phyloP scores from a whole-genome alignment of 169 alveolate species.

The Plasmodium malariae region DNA sequence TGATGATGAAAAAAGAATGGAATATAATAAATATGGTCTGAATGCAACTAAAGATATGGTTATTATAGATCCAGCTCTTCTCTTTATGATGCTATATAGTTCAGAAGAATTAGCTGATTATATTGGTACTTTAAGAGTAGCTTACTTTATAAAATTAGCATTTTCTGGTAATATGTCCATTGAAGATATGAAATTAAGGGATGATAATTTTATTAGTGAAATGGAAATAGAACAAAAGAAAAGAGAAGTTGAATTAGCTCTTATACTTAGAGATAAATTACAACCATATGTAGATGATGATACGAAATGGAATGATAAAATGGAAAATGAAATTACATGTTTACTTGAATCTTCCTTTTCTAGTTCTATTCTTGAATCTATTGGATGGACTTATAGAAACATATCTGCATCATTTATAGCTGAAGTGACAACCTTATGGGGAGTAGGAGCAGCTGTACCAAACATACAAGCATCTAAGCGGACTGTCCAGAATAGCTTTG shows the following conservation, averaged over 20 bases:
- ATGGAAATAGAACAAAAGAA: constrained; percentile 80
- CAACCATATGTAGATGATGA: constrained; percentile 70
- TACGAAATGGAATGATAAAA: constrained; percentile 28
- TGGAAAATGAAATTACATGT: constrained; percentile 58
- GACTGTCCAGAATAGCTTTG: constrained; percentile 41
- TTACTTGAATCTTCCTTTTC: constrained; percentile 77
- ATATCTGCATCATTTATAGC: constrained; percentile 80
- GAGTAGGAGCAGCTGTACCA: constrained; percentile 82
- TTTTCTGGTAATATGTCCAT: constrained; percentile 9
- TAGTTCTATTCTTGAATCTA: constrained; percentile 82
- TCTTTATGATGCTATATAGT: constrained; percentile 84
- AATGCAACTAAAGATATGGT: constrained; percentile 76
- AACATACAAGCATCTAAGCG: constrained; percentile 82
- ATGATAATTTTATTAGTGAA: constrained; percentile 11
- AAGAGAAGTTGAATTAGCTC: constrained; percentile 82
- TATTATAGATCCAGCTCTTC: constrained; percentile 76
- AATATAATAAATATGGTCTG: constrained; percentile 79
- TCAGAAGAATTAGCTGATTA: constrained; percentile 82
- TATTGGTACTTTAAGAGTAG: constrained; percentile 81
- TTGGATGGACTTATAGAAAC: constrained; percentile 87
- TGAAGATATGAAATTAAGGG: constrained; percentile 32
- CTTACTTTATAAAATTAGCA: constrained; percentile 43
- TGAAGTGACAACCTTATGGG: constrained; percentile 84
- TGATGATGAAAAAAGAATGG: constrained; percentile 77
- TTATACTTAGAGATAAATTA: constrained; percentile 73